Base-by-base conservation (phyloP, 371 early-diverging fungal genomes). In the Rhizopus delemar region DNA sequence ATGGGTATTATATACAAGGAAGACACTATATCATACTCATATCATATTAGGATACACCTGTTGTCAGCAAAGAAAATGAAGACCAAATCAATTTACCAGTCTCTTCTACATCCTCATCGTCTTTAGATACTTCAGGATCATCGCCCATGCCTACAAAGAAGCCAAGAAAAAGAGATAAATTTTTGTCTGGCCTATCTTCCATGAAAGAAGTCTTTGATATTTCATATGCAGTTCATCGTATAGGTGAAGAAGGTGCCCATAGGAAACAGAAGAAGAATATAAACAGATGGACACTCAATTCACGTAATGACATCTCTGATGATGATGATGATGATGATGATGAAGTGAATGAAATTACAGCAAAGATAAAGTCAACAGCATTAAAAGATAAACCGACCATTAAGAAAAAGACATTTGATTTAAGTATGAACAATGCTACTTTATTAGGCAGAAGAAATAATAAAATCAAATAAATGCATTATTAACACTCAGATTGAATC, bases 121-220 rank as follows among this genome's bases (percentile, higher is more conserved):
- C 70, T 41, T 56, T 61, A 22, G 22, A 22, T 61, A 66, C 60
- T 41, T 38, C 39, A 8, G 63, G 58, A 71, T 60, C 64, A 48
- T 39, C 48, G 8, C 63, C 58, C n/a, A 53, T 57, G 35, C 49
- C 56, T 12, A 1, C 31, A 12, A 43, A 46, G 53, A 32, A 22
- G 22, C 22, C 45, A 50, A 60, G 33, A 31, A 48, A 72, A 46
- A 65, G 59, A 16, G 74, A 71, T 28, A 57, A 63, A 1, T 70
- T 74, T 39, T 66, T 74, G 11, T 80, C 85, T 6, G 83, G 83
- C 0, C 68, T 81, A 38, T 71, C 81, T 6, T 65, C 77, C 2
- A 75, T 86, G 67, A 85, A 84, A 57, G 85, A 84, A 58, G 77
- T 71, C 6, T 74, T 87, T 63, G 82, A 84, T 65, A 79, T 87